Conservation (phyloP, 257 asterid genomes). For the Prunella vulgaris region DNA sequence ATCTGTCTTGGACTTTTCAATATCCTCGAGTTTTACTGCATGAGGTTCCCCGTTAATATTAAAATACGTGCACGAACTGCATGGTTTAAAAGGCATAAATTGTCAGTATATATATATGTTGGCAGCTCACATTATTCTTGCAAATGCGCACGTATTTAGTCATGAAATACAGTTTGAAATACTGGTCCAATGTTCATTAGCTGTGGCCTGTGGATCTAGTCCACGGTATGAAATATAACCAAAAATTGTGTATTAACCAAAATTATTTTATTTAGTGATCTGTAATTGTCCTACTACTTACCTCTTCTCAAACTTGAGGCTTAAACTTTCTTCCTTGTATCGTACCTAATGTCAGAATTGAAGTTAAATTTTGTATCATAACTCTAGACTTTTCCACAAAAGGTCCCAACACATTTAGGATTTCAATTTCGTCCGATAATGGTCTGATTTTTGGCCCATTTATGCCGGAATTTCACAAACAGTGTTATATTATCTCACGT, state of each 20-base stretch:
- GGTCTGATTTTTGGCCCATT: too few species aligned
- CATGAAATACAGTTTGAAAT: slow-evolving; percentile 1
- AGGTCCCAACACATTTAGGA: too few species aligned
- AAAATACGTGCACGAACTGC: slow-evolving; percentile 69
- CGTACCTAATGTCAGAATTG: background rate
- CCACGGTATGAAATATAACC: background rate
- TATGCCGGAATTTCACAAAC: too few species aligned
- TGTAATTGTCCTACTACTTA: background rate
- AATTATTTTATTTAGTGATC: background rate
- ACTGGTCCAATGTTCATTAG: background rate
- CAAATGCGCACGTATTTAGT: background rate
- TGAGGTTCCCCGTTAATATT: slow-evolving; percentile 47
- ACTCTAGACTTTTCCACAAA: too few species aligned
- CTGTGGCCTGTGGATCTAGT: background rate
- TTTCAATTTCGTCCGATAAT: too few species aligned
- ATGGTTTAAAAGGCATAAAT: slow-evolving; percentile 17
- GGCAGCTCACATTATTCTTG: background rate
- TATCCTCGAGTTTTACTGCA: slow-evolving; percentile 52
- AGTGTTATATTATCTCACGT: too few species aligned
- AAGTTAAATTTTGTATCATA: too few species aligned
- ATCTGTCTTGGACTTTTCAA: slow-evolving; percentile 61
- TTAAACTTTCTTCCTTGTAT: background rate
- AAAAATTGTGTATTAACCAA: background rate
- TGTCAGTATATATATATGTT: background rate
- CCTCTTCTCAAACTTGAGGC: slow-evolving; percentile 8